These are phyloP conservation scores for Aspergillus heteromorphus DNA, from an alignment of 495 filamentous ascomycete genomes.

Conservation along the genomic window DNA sequence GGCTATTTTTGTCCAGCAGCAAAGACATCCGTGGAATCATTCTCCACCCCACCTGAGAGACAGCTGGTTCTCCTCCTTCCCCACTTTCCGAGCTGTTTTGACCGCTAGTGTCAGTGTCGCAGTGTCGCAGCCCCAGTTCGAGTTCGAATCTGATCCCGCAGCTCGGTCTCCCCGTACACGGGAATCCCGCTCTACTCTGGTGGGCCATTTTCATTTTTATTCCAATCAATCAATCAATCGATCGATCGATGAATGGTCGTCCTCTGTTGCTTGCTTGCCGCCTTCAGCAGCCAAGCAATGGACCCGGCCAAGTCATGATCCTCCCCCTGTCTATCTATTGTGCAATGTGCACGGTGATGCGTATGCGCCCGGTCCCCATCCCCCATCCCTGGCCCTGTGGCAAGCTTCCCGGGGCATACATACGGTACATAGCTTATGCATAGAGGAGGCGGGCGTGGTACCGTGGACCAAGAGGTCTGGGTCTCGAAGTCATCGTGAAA, in stretches of 20 bases:
- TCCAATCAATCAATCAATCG: no score
- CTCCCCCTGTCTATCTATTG: conserved; percentile 1
- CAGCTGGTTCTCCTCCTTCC: not conserved
- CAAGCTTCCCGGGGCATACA: conserved; percentile 9
- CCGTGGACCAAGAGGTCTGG: conserved; percentile 20
- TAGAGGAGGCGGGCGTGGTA: conserved; percentile 9
- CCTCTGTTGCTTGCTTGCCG: conserved; percentile 19
- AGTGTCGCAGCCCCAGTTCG: not conserved
- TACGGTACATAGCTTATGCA: conserved; percentile 8
- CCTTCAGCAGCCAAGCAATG: conserved; percentile 18
- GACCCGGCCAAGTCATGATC: conserved; percentile 17
- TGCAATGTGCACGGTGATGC: not conserved
- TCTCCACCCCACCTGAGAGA: not conserved
- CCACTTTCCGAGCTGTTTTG: not conserved
- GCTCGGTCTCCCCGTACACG: conserved; percentile 24
- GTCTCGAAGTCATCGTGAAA: conserved; percentile 31
- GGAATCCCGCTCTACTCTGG: conserved; percentile 15
- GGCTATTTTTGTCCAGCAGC: not conserved
- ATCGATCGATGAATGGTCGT: conserved; percentile 17
- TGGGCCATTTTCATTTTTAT: conserved; percentile 24
- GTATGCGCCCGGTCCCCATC: conserved; percentile 1
- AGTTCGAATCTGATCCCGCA: conserved; percentile 10
- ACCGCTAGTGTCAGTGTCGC: conserved; percentile 2
- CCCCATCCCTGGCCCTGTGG: conserved; percentile 6
- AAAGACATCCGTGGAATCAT: not conserved